Evolutionary conservation across 352 stramenopile species (phyloP).

Genomic region (Blastocystis hominis): DNA sequence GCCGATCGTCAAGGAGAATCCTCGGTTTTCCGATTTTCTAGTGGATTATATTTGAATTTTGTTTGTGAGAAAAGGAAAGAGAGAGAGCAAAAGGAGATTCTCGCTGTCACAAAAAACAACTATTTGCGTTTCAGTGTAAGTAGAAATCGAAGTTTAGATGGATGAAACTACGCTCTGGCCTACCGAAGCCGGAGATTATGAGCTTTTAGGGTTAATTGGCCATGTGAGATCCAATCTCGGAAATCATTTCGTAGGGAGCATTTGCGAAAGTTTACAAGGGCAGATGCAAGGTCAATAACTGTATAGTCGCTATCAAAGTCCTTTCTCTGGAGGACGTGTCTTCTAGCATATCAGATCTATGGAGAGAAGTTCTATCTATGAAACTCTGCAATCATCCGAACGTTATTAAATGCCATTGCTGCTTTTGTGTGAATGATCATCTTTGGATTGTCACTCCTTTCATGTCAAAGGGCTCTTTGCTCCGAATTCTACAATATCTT

Average conservation of each 20-base stretch:
- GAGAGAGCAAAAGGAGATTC: too few relatives aligned
- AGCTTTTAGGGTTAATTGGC: constrained; percentile 25
- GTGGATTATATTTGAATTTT: neutral
- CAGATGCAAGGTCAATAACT: constrained; percentile 30
- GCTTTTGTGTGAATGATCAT: constrained; percentile 23
- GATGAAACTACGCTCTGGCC: constrained; percentile 15
- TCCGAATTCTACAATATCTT: constrained; percentile 32
- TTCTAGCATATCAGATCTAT: constrained; percentile 28
- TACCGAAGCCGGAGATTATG: constrained; percentile 39
- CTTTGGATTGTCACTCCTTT: constrained; percentile 54
- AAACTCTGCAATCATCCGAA: constrained; percentile 57
- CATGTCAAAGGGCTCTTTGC: constrained; percentile 50
- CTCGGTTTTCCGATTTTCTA: neutral
- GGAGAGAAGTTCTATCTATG: constrained; percentile 50
- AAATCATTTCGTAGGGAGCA: constrained; percentile 1
- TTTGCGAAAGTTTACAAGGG: constrained; percentile 57
- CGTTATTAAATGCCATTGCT: constrained; percentile 43
- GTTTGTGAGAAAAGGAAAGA: neutral
- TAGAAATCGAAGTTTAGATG: neutral
- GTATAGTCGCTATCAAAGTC: constrained; percentile 51
- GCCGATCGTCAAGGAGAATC: constrained; percentile 36
- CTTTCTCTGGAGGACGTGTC: constrained; percentile 28
- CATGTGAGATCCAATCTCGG: neutral
- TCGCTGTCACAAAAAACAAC: too few relatives aligned
- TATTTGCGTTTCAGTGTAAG: too few relatives aligned